Evolutionary conservation across 345 rosid species (phyloP).

Genomic region (Citrus maxima): DNA sequence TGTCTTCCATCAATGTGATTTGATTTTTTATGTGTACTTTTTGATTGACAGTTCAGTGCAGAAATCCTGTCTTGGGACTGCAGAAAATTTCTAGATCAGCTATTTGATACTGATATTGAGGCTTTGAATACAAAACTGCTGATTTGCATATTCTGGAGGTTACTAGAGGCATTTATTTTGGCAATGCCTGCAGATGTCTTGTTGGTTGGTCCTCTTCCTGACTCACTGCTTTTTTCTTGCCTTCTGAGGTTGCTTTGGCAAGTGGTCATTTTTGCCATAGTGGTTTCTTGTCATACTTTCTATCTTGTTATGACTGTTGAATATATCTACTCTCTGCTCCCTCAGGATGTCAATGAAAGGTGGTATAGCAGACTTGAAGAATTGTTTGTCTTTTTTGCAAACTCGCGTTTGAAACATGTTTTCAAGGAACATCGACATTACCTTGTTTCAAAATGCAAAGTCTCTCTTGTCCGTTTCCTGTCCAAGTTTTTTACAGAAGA

Average conservation of each 20-base stretch:
- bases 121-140: conserved; percentile 48
- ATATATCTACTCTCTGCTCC: background rate
- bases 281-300: background rate
- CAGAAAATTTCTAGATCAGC: conserved; percentile 52
- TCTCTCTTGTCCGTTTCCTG: conserved; percentile 63
- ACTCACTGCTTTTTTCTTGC: conserved; percentile 17
- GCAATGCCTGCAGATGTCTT: conserved; percentile 30
- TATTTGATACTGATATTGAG: conserved; percentile 42
- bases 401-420: conserved; percentile 45
- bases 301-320: background rate
- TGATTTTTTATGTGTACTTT: background rate
- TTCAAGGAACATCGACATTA: conserved; percentile 63
- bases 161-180: conserved; percentile 47
- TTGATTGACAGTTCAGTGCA: conserved; percentile 39
- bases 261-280: background rate
- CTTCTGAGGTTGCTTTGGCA: conserved; percentile 3
- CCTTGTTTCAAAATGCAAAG: conserved; percentile 56
- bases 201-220: conserved; percentile 42
- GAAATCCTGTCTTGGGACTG: conserved; percentile 57
- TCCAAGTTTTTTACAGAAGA: conserved; percentile 56
- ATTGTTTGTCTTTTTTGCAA: conserved; percentile 62
- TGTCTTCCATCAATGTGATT: conserved; percentile 9
- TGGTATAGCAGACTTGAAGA: conserved; percentile 40
- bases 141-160: conserved; percentile 64
- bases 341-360: conserved; percentile 53